Conservation (phyloP, 2,329 filamentous ascomycete species). For the Xylogone sp. region DNA sequence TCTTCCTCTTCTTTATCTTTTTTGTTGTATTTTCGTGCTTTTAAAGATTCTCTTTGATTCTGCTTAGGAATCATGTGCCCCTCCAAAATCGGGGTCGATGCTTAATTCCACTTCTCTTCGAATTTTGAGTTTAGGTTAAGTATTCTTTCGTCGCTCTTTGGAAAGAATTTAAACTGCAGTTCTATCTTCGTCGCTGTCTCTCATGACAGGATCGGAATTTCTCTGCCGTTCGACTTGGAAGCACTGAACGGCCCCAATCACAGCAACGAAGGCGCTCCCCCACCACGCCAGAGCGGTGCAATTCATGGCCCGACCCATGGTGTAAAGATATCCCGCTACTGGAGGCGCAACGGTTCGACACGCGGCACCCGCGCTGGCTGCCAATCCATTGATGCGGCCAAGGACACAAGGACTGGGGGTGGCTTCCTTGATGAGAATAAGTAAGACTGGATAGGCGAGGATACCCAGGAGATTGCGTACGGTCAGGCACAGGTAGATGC, state of each 20-base stretch:
- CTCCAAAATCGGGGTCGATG: too few relatives aligned
- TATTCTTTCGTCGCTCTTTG: too few relatives aligned
- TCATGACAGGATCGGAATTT: too few relatives aligned
- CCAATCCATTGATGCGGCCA: constrained; percentile 63
- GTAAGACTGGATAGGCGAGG: constrained; percentile 59
- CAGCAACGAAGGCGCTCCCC: constrained; percentile 52
- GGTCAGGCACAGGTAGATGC: constrained; percentile 54
- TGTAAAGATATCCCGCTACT: constrained; percentile 59
- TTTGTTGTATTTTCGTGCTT: too few relatives aligned
- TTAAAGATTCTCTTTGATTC: too few relatives aligned
- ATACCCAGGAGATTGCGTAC: constrained; percentile 57
- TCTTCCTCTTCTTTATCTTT: too few relatives aligned
- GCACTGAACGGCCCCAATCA: constrained; percentile 56
- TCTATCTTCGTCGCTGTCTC: too few relatives aligned
- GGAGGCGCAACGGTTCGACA: constrained; percentile 67
- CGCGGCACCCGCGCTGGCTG: constrained; percentile 61
- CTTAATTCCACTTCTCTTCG: too few relatives aligned
- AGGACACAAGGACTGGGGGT: constrained; percentile 53
- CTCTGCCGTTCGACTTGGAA: constrained; percentile 34
- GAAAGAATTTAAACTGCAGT: too few relatives aligned
- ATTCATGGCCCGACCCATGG: constrained; percentile 52
- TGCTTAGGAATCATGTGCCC: too few relatives aligned
- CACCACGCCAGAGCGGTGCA: constrained; percentile 63
- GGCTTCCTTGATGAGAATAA: constrained; percentile 66
- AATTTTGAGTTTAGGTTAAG: too few relatives aligned